phyloP scores from a whole-genome alignment of 2,329 filamentous ascomycete species.

The Cordyceps pruinosa region DNA sequence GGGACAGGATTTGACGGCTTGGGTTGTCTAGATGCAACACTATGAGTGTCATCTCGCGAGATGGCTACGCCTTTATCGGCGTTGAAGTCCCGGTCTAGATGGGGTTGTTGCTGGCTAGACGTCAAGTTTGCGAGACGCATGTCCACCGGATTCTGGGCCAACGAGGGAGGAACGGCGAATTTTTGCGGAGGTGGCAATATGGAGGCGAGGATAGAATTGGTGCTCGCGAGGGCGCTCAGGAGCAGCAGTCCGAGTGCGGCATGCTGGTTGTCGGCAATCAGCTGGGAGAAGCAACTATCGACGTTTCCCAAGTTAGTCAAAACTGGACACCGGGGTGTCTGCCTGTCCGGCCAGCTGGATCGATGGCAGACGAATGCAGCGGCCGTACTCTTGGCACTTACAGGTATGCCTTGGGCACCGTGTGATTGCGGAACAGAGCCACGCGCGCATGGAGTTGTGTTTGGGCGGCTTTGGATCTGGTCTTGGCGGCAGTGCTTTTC shows the following conservation, averaged over 20 bases:
- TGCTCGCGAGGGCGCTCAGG: slow-evolving; percentile 55
- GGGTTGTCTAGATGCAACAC: not conserved
- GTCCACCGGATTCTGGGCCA: not conserved
- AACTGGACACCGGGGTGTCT: not conserved
- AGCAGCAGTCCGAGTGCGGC: slow-evolving; percentile 64
- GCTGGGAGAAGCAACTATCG: slow-evolving; percentile 56
- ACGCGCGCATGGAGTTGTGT: not conserved
- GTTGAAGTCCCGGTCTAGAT: not conserved
- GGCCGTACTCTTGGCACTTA: not conserved
- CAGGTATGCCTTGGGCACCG: slow-evolving; percentile 16
- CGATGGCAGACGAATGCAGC: no score
- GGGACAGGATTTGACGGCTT: not conserved
- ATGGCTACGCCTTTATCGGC: slow-evolving; percentile 25
- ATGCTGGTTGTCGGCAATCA: slow-evolving; percentile 67
- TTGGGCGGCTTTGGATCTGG: not conserved
- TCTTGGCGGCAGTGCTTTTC: slow-evolving; percentile 6
- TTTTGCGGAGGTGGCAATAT: slow-evolving; percentile 22
- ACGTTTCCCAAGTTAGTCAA: not conserved
- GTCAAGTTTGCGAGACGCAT: not conserved
- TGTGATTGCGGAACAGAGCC: slow-evolving; percentile 2
- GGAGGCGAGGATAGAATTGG: slow-evolving; percentile 38
- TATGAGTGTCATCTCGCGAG: slow-evolving; percentile 18
- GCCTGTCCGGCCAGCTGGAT: not conserved
- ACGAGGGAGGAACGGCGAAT: not conserved
- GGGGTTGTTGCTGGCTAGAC: not conserved